Conservation (phyloP, 768 basidiomycete genomes). For the Lyophyllum decastes region DNA sequence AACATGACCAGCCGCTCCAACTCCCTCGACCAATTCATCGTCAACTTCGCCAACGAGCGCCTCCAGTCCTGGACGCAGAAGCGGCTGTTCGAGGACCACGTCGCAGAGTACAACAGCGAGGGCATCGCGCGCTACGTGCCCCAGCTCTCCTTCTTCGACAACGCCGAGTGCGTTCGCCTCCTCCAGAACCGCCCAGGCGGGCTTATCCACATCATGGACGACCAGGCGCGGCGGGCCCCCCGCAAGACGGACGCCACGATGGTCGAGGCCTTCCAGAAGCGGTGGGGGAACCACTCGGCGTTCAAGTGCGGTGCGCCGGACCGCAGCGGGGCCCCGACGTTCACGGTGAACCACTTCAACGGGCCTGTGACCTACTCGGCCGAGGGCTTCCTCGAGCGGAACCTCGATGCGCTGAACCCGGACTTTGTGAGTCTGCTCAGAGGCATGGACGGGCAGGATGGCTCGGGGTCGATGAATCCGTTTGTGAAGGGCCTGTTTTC, state of each 20-base stretch:
- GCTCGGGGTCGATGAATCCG: slow-evolving; percentile 81
- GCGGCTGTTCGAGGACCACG: slow-evolving; percentile 76
- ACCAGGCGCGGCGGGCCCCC: slow-evolving; percentile 81
- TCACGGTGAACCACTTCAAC: slow-evolving; percentile 91
- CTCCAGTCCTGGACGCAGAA: slow-evolving; percentile 83
- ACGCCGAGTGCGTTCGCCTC: slow-evolving; percentile 84
- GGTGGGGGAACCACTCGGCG: slow-evolving; percentile 91
- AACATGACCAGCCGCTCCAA: slow-evolving; percentile 87
- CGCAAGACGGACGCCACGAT: slow-evolving; percentile 95
- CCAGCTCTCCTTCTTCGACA: slow-evolving; percentile 82
- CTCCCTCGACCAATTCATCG: slow-evolving; percentile 93
- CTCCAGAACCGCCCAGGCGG: slow-evolving; percentile 88
- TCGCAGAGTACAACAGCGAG: slow-evolving; percentile 82
- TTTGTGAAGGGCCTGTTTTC: slow-evolving; percentile 92
- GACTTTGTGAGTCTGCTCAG: slow-evolving; percentile 91
- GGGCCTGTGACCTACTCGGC: slow-evolving; percentile 91
- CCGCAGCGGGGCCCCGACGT: slow-evolving; percentile 79
- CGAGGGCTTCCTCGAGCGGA: slow-evolving; percentile 86
- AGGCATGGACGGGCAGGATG: slow-evolving; percentile 65
- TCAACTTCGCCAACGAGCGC: slow-evolving; percentile 96
- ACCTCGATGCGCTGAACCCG: slow-evolving; percentile 87
- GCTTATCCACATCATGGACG: slow-evolving; percentile 96
- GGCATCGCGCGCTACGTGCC: slow-evolving; percentile 74
- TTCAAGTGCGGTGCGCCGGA: slow-evolving; percentile 84
- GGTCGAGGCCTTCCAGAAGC: slow-evolving; percentile 91